Percentiles rank a stretch among this genome's conserved stretches.
phyloP scores from a whole-genome alignment of 2,329 filamentous ascomycete genomes.

The Cladosporium sp. region DNA sequence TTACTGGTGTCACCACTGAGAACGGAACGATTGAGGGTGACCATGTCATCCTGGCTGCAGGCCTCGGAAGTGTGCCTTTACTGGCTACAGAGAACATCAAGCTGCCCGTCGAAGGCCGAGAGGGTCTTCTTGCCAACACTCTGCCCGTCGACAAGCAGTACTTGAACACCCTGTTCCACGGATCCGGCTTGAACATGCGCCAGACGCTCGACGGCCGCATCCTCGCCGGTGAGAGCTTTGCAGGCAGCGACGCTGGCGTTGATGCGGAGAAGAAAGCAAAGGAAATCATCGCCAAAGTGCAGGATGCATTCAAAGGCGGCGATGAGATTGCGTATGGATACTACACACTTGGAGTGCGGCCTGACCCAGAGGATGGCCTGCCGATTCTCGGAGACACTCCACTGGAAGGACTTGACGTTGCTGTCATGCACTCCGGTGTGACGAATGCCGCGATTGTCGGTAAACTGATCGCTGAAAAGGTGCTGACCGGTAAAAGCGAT shows the following conservation, averaged over 20 bases:
- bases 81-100: neutral
- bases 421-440: slow-evolving; percentile 10
- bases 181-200: slow-evolving; percentile 1
- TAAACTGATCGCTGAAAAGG: neutral
- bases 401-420: slow-evolving; percentile 1
- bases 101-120: slow-evolving; percentile 3
- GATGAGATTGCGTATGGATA: slow-evolving; percentile 5
- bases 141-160: neutral
- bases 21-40: neutral
- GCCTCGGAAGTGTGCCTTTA: slow-evolving; percentile 2
- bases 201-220: slow-evolving; percentile 7
- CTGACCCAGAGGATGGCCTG: slow-evolving; percentile 3
- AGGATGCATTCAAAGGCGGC: neutral
- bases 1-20: neutral
- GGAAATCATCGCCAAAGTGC: slow-evolving; percentile 2
- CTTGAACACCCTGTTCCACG: slow-evolving; percentile 1
- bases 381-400: neutral
- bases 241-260: slow-evolving; percentile 1
- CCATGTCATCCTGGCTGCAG: slow-evolving; percentile 4
- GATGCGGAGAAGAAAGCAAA: slow-evolving; percentile 2
- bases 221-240: neutral
- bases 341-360: neutral
- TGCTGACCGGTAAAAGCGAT: slow-evolving; percentile 2
- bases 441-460: slow-evolving; percentile 4
- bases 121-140: slow-evolving; percentile 1